Evolutionary conservation across 2,329 filamentous ascomycete genomes (phyloP), one percentile per base, ranked within the genome.

Genomic region (Endothia cerciana): DNA sequence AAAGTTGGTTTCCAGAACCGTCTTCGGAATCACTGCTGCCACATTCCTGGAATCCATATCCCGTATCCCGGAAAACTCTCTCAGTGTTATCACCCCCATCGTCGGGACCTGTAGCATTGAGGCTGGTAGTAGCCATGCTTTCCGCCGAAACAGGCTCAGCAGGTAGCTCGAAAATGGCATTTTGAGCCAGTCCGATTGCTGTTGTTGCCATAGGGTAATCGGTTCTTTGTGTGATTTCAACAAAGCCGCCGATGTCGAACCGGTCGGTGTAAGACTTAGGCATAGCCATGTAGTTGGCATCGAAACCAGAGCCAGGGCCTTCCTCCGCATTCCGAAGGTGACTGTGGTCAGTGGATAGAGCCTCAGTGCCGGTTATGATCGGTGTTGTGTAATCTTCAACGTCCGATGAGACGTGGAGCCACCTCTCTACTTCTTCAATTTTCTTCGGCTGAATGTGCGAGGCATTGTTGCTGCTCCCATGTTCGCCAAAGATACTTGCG

Each of bases 21-120:
- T 61, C 45, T 60, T 64, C 61, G 22, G 66, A 68, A 45, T 60
- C 59, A 61, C 59, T 59, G 28, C 66, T 68, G 19, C 25, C 60
- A 33, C 53, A 65, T 41, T 68, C 66, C 22, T 60, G 47, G 30
- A 68, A 68, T 51, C 66, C 66, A 11, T 66, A 30, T 15, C 64
- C 66, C 15, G 63, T 60, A 58, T 68, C 63, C 11, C 56, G 40
- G 36, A 64, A n/a, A 15, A 55, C n/a, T 17, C 40, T 64, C 30
- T 60, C 61, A 38, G 40, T 30, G 15, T 17, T 41, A 15, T 22
- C 5, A 22, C n/a, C 15, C 5, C 13, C 43, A 47, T 17, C 7
- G 43, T 1, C n/a, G 13, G 13, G n/a, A 5, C n/a, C 43, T 15
- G 15, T 47, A 47, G 7, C 43, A 15, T 47, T 19, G n/a, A 5